phyloP scores from a whole-genome alignment of 495 filamentous ascomycete genomes.

The Gamarada debralockiae region DNA sequence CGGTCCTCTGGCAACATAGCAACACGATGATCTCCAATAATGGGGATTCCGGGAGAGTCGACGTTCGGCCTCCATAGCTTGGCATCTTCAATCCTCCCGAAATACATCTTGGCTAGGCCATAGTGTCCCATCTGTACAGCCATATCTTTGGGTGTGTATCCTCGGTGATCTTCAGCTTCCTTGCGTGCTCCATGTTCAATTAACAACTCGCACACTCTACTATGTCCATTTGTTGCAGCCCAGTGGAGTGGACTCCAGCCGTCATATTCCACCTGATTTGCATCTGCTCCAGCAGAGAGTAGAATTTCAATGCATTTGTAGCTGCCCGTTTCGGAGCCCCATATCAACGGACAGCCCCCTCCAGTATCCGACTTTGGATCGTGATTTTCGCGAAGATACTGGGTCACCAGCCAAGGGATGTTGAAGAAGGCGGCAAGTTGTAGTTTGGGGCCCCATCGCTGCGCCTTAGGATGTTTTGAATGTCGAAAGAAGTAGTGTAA shows the following conservation, averaged over 20 bases:
- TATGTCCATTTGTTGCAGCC: constrained; percentile 11
- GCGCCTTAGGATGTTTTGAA: background rate
- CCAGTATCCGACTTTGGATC: background rate
- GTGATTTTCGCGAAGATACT: constrained; percentile 1
- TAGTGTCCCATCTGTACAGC: background rate
- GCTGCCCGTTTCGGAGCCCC: constrained; percentile 10
- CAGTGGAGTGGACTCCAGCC: constrained; percentile 11
- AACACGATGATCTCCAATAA: no score
- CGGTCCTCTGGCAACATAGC: no score
- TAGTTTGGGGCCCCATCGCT: background rate
- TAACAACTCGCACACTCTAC: background rate
- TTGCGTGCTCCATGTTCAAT: background rate
- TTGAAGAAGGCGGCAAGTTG: constrained; percentile 15
- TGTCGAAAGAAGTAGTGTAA: constrained; percentile 2
- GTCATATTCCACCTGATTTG: constrained; percentile 1
- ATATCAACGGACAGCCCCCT: constrained; percentile 6
- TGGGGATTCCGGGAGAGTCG: no score
- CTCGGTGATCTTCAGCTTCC: background rate
- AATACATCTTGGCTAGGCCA: no score
- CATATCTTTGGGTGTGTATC: background rate
- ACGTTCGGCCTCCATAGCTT: no score
- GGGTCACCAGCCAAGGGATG: constrained; percentile 4
- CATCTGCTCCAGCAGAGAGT: constrained; percentile 4
- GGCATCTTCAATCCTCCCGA: no score
- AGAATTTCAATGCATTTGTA: background rate